phyloP scores from a whole-genome alignment of 495 filamentous ascomycete species.

The Chlorociboria aeruginascens region DNA sequence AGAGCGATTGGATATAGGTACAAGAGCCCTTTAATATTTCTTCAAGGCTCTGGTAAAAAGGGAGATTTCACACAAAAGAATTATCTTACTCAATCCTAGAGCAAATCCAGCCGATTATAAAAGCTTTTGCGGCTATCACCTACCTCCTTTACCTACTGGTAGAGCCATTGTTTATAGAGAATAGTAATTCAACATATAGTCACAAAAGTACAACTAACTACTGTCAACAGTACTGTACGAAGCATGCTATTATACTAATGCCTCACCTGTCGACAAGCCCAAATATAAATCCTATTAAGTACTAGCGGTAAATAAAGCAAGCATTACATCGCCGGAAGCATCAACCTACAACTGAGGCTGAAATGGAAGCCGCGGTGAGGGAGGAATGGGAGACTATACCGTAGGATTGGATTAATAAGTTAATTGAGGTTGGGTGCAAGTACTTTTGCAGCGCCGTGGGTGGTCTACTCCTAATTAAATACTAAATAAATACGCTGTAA shows the following conservation, averaged over 20 bases:
- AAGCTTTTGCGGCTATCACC: not conserved
- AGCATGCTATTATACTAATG: not conserved
- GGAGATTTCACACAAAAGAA: not conserved
- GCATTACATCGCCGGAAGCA: not conserved
- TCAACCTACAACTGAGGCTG: not conserved
- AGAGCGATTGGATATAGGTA: conserved; percentile 1
- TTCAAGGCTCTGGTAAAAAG: not conserved
- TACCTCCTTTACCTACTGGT: not conserved
- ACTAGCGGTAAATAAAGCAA: not conserved
- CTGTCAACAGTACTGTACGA: not conserved
- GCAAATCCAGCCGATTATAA: no score
- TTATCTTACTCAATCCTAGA: not conserved
- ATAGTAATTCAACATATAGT: not conserved
- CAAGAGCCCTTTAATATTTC: conserved; percentile 1
- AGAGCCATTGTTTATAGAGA: conserved; percentile 4
- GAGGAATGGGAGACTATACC: conserved; percentile 1
- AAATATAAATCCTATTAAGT: conserved; percentile 3
- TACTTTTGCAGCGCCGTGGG: not conserved
- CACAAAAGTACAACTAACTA: not conserved
- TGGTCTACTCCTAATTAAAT: conserved; percentile 4
- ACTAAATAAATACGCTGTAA: no score
- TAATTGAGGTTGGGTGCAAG: not conserved
- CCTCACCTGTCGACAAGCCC: not conserved
- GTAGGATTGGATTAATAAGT: conserved; percentile 3
- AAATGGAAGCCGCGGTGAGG: not conserved